Base-by-base conservation (phyloP, 371 early-diverging fungal genomes). In the Apophysomyces variabilis region DNA sequence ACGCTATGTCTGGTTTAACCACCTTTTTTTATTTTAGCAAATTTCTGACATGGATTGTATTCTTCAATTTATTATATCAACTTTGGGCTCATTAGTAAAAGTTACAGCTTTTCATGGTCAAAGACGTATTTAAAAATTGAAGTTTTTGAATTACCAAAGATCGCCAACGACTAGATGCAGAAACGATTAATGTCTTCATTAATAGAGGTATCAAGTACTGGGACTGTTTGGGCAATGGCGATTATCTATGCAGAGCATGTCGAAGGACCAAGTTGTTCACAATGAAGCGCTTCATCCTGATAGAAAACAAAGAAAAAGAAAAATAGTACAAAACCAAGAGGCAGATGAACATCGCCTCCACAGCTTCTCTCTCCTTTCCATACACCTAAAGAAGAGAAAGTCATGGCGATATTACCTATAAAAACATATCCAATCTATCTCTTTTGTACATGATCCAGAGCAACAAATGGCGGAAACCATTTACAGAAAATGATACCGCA, bases 141-240 rank as follows among this genome's bases (percentile, higher is more conserved):
- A 32, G 9, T 61, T 69, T 50, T 21, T 57, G 32, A 64, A 64
- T 13, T 69, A 69, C 3, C 35, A 16, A 61, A 59, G 61, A 61
- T n/a, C 32, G 44, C 5, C 65, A 69, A 54, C 60, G 45, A 8
- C 26, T 61, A 5, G 12, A 36, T 35, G 2, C 38, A 18, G 69
- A 69, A 61, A 60, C 60, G 45, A 32, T 64, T 13, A 61, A 64
- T 2, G 38, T 64, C 26, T 60, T 69, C 12, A 56, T 64, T 12
- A 59, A 68, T 16, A 64, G 69, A 13, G 61, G 64, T n/a, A 37
- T 18, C n/a, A 54, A 63, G n/a, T 62, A 62, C 5, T 3, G 32
- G 32, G 32, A 26, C 32, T 3, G 3, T 26, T 26, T 26, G 3
- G 0, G 1, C 32, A 26, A 26, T 26, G 32, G 3, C 3, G 3